Evolutionary conservation across 768 basidiomycete species (phyloP).

Genomic region (Tephrocybe rancida): DNA sequence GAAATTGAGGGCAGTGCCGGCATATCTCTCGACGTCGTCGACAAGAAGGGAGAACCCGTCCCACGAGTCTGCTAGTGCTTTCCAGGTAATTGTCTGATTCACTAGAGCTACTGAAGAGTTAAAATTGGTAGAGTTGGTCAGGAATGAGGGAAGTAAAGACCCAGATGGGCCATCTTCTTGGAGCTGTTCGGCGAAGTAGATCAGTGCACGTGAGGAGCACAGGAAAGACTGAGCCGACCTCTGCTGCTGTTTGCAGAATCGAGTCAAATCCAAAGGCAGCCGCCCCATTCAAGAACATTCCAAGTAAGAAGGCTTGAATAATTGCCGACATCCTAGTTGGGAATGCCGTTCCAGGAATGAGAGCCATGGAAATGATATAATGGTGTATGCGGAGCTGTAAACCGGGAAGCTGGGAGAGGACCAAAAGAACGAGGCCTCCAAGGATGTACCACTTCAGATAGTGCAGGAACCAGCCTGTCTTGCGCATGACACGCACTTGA

Average conservation of each 20-base stretch:
- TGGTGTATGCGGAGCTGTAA: slow-evolving; percentile 78
- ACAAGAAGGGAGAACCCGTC: slow-evolving; percentile 78
- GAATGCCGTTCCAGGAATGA: slow-evolving; percentile 80
- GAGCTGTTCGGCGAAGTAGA: slow-evolving; percentile 46
- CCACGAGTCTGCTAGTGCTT: slow-evolving; percentile 55
- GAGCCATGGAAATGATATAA: slow-evolving; percentile 74
- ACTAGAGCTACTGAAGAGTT: slow-evolving; percentile 53
- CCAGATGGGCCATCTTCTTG: slow-evolving; percentile 72
- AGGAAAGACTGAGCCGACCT: slow-evolving; percentile 43
- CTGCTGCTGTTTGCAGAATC: slow-evolving; percentile 73
- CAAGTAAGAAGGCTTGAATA: slow-evolving; percentile 81
- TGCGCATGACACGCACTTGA: slow-evolving; percentile 80
- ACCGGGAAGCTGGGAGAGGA: slow-evolving; percentile 70
- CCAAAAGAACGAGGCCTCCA: slow-evolving; percentile 66
- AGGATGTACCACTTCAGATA: slow-evolving; percentile 75
- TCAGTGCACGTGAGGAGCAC: slow-evolving; percentile 2
- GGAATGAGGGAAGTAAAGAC: slow-evolving; percentile 67
- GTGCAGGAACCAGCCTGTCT: slow-evolving; percentile 81
- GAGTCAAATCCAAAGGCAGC: slow-evolving; percentile 82
- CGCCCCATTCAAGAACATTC: slow-evolving; percentile 79
- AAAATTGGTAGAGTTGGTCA: slow-evolving; percentile 75
- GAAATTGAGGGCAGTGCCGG: slow-evolving; percentile 71
- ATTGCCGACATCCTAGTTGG: slow-evolving; percentile 80
- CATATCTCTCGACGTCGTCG: slow-evolving; percentile 85
- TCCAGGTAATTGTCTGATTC: slow-evolving; percentile 64